Conservation (phyloP, 306 rosid species). For the Fragaria ananassa region DNA sequence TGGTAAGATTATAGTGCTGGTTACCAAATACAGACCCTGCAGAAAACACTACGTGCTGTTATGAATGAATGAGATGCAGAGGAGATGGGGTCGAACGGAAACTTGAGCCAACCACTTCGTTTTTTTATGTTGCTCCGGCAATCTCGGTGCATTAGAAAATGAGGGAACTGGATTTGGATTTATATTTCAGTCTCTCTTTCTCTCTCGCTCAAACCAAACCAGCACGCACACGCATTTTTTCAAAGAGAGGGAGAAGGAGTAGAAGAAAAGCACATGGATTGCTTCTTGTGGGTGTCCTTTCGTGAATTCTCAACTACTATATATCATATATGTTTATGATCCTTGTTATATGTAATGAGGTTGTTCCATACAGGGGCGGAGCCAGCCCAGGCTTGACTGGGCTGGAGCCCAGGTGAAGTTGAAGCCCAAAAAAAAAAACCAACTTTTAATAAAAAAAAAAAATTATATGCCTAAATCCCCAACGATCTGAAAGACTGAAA, state of each 20-base stretch:
- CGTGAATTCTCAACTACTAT: conserved; percentile 8
- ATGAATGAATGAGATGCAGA: background rate
- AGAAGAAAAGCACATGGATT: conserved; percentile 32
- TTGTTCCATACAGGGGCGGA: background rate
- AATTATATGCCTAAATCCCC: no score
- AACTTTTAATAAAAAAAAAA: no score
- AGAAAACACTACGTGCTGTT: background rate
- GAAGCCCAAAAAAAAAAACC: no score
- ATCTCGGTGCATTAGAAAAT: conserved; percentile 25
- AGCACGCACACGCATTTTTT: background rate
- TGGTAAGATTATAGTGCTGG: background rate
- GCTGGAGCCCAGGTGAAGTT: no score
- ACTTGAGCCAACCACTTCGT: background rate
- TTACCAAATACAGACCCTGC: conserved; percentile 2
- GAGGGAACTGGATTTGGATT: background rate
- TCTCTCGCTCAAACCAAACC: background rate
- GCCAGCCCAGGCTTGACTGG: no score
- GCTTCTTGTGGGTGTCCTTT: conserved; percentile 32
- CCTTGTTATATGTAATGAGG: background rate
- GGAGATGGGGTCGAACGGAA: background rate
- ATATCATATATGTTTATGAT: background rate
- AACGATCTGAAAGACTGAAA: no score
- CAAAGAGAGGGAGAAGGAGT: background rate
- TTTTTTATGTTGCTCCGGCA: conserved; percentile 22
- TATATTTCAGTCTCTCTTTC: background rate